Percentiles rank a stretch among this genome's conserved stretches.
These are phyloP conservation scores for Pseudevernia furfuracea DNA, from an alignment of 495 filamentous ascomycete species.

Conservation along the genomic window DNA sequence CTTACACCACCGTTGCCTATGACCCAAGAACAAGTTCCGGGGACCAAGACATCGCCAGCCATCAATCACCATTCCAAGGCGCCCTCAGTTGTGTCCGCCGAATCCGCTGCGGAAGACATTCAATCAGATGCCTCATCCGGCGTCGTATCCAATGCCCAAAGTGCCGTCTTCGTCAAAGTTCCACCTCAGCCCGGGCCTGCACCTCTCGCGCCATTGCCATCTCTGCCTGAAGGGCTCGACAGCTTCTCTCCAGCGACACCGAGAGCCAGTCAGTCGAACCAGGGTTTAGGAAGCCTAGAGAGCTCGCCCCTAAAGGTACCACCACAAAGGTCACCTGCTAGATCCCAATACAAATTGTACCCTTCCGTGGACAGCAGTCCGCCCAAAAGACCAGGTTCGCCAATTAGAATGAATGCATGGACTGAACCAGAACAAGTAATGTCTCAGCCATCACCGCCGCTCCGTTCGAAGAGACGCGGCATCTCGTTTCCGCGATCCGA, in stretches of 20 bases:
- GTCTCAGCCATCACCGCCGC: constrained; percentile 12
- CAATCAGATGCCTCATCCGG: constrained; percentile 20
- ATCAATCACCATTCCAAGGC: constrained; percentile 13
- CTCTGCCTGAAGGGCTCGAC: constrained; percentile 31
- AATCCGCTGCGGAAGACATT: constrained; percentile 15
- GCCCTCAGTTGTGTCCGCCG: constrained; percentile 16
- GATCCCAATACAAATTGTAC: constrained; percentile 10
- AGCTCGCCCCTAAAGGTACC: constrained; percentile 14
- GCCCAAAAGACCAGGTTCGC: constrained; percentile 13
- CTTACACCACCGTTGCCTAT: not conserved
- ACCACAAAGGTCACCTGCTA: constrained; percentile 16
- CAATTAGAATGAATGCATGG: not conserved
- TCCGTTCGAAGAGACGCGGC: constrained; percentile 5
- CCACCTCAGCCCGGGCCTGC: constrained; percentile 34
- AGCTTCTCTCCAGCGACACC: constrained; percentile 14
- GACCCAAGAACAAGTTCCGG: not conserved
- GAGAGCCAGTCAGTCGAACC: constrained; percentile 6
- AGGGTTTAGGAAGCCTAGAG: constrained; percentile 10
- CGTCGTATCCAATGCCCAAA: constrained; percentile 20
- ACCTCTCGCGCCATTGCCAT: constrained; percentile 34
- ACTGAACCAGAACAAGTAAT: not conserved
- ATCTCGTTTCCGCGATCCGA: constrained; percentile 1
- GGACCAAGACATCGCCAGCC: constrained; percentile 6
- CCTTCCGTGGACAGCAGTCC: constrained; percentile 3
- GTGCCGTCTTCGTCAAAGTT: constrained; percentile 13